Base-by-base conservation (phyloP, 2,329 filamentous ascomycete genomes). In the Microcyclosporella mali region DNA sequence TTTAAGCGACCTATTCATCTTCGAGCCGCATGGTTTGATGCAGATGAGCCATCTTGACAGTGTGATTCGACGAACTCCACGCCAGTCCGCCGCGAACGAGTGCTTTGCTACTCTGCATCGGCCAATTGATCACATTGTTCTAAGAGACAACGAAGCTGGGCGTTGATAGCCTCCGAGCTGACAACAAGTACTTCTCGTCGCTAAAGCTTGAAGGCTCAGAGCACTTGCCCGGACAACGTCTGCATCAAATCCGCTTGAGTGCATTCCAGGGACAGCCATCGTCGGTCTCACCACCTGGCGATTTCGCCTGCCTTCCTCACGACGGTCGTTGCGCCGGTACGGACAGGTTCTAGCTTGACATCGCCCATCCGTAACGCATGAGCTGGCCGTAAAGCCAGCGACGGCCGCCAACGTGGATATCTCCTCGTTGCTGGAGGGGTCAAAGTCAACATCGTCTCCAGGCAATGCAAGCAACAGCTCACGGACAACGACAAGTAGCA, bases 381-480 rank as follows among this genome's bases (percentile, higher is more conserved):
- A 65, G 66, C 68, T 70, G 64, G 69, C 60, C 46, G 52, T 39
- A 49, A 58, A 49, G 65, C 68, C 64, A 63, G 66, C 67, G 53
- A 55, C 43, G 55, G 75, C 75, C 77, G 79, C 73, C 80, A 89
- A 75, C 78, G 83, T 95, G 88, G 88, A 95, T 89, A 94, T 95
- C 84, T 81, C 85, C 69, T 82, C 84, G 56, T 79, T 95, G 56
- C 78, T 95, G 69, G 86, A 89, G 76, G 77, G 75, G 64, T 72
- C 80, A 64, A 81, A 81, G 76, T 82, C 83, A 69, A 82, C 85
- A 76, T 81, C 82, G 66, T 73, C 70, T 41, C 66, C 66, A 38
- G 69, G 66, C 50, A 69, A 70, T 56, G 66, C 64, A 47, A 72
- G 69, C 57, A 63, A 64, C 27, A 60, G 57, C 32, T 63, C 60